Base-by-base conservation (phyloP, 2,329 filamentous ascomycete genomes). In the Coniochaeta sp. region DNA sequence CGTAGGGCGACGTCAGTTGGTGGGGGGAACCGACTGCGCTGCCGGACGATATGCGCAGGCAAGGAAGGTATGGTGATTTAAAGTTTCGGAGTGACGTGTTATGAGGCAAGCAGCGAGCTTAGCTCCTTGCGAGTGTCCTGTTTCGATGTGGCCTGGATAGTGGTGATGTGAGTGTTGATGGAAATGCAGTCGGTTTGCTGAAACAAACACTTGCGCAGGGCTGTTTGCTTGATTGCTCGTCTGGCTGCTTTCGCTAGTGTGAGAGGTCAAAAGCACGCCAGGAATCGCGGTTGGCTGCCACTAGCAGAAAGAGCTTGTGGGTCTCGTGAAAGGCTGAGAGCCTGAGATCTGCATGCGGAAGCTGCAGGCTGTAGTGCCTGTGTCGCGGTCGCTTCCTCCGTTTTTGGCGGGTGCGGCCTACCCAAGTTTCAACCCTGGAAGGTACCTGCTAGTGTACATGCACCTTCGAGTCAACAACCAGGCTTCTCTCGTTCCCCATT, bases 1-100 rank as follows among this genome's bases (percentile, higher is more conserved):
- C 59, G 64, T 62, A 57, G 59, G 31, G 55, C 60, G 50, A 58
- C 36, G 38, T 59, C 63, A 58, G 62, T 61, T 60, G 59, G 58
- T 50, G 61, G 60, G 58, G 33, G n/a, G 60, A 47, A 22, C 22
- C 36, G 56, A 43, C 22, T 52, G 47, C 47, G 47, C 24, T 52
- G 22, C 9, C 24, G 47, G 8, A 26, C 11, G 57, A 2, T 59
- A 24, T 50, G 19, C 28, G 57, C 19, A 24, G 40, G 38, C 8
- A 12, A 44, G 7, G 16, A 17, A 7, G n/a, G n/a, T n/a, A n/a
- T 28, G 19, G 26, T 34, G n/a, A 22, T 33, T 59, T 57, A 38
- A 24, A 57, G 54, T 36, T 57, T 17, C 22, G 34, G 26, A 17
- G 33, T 40, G 34, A 57, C 54, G 28, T 16, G 12, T 28, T 28